Conservation (phyloP, 805 yeast genomes). For the Yamadazyma sp. region DNA sequence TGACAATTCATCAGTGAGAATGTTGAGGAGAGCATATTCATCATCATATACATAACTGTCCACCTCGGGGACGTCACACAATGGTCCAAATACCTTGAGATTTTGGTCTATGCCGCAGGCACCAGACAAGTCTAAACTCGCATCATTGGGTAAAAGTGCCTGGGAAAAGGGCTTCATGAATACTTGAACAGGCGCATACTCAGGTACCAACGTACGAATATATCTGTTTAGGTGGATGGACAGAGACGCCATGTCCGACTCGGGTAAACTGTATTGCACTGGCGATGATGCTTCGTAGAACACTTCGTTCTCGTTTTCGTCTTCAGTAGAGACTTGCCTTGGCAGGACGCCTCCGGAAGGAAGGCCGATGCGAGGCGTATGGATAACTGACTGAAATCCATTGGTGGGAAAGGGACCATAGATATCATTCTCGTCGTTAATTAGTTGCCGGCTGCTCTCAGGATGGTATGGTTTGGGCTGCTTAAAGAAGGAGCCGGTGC, state of each 20-base stretch:
- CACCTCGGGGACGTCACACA: background rate
- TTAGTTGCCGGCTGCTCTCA: too few relatives aligned
- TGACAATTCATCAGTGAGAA: background rate
- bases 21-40: background rate
- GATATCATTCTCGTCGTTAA: too few relatives aligned
- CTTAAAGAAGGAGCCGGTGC: too few relatives aligned
- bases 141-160: slow-evolving; percentile 1
- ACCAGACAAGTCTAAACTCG: background rate
- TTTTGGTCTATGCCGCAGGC: background rate
- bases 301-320: background rate
- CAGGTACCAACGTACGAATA: background rate
- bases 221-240: background rate
- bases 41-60: background rate
- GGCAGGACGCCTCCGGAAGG: too few relatives aligned
- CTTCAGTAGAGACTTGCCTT: too few relatives aligned
- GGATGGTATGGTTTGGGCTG: too few relatives aligned
- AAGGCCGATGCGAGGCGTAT: too few relatives aligned
- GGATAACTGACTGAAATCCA: too few relatives aligned
- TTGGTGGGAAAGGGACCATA: too few relatives aligned
- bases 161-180: slow-evolving; percentile 1
- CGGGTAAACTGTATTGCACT: background rate
- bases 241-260: background rate
- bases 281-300: slow-evolving; percentile 1
- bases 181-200: background rate
- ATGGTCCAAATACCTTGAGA: background rate